phyloP scores from a whole-genome alignment of 768 basidiomycete genomes.

The Artomyces pyxidatus region DNA sequence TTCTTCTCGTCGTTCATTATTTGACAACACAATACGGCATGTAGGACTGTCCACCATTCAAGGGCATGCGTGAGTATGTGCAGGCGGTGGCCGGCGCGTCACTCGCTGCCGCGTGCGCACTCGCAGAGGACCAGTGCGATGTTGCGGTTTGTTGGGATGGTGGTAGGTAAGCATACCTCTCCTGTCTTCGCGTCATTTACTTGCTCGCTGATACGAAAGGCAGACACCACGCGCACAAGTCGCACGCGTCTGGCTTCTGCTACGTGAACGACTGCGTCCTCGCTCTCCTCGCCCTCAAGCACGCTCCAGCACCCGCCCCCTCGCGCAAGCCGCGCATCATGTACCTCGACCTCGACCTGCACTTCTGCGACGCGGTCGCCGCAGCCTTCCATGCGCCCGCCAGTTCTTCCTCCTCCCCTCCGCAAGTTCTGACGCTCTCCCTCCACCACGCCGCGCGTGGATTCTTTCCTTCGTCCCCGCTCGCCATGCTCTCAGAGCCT shows the following conservation, averaged over 20 bases:
- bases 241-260: slow-evolving; percentile 82
- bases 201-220: neutral
- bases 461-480: slow-evolving; percentile 69
- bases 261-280: slow-evolving; percentile 89
- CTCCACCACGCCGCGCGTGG: slow-evolving; percentile 77
- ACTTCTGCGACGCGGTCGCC: slow-evolving; percentile 85
- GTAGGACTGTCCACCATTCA: slow-evolving; percentile 81
- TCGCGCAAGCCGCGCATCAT: slow-evolving; percentile 53
- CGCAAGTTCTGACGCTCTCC: slow-evolving; percentile 53
- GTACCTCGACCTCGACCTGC: slow-evolving; percentile 90
- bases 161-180: slow-evolving; percentile 46
- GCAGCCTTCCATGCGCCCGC: slow-evolving; percentile 53
- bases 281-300: slow-evolving; percentile 65
- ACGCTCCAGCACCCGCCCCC: slow-evolving; percentile 18
- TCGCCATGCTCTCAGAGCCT: slow-evolving; percentile 36
- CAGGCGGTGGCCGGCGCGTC: slow-evolving; percentile 68
- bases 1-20: no score
- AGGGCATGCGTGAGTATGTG: slow-evolving; percentile 60
- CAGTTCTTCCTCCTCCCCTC: slow-evolving; percentile 23
- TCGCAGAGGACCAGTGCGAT: slow-evolving; percentile 43
- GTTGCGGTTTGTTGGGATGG: slow-evolving; percentile 88
- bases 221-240: slow-evolving; percentile 80
- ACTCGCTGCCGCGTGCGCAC: slow-evolving; percentile 58
- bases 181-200: neutral
- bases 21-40: neutral